Evolutionary conservation across 2,329 filamentous ascomycete genomes (phyloP).

Genomic region (Alternaria novae-zelandiae): DNA sequence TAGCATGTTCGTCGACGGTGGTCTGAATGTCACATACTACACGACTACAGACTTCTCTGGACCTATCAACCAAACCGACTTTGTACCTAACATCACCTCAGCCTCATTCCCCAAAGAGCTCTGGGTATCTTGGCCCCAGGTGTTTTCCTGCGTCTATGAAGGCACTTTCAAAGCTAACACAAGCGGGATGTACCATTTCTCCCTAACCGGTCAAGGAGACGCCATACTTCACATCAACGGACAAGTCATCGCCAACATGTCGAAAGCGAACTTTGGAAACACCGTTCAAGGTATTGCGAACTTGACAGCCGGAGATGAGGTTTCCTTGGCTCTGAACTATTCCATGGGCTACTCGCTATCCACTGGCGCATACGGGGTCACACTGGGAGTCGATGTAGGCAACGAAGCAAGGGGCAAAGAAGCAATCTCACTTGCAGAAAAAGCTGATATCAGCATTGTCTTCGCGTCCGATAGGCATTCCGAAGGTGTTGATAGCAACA

Average conservation of each 20-base stretch:
- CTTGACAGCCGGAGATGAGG: constrained; percentile 3
- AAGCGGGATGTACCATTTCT: neutral
- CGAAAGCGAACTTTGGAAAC: constrained; percentile 8
- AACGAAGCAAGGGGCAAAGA: neutral
- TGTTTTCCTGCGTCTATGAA: neutral
- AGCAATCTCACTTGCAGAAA: neutral
- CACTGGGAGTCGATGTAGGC: neutral
- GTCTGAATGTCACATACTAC: neutral
- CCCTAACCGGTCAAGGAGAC: neutral
- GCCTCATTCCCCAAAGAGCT: neutral
- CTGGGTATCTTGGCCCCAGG: neutral
- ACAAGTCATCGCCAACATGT: constrained; percentile 7
- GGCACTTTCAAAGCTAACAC: neutral
- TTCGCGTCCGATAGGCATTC: constrained; percentile 6
- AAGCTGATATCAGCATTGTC: neutral
- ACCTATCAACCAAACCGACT: neutral
- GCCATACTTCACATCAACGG: neutral
- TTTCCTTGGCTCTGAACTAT: constrained; percentile 1
- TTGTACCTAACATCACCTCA: neutral
- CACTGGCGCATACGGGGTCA: neutral
- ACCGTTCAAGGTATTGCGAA: neutral
- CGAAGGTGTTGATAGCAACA: constrained; percentile 5
- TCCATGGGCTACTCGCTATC: neutral
- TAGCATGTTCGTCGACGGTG: neutral
- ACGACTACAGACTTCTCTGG: neutral